Evolutionary conservation across 495 filamentous ascomycete species (phyloP), one percentile per base, ranked within the genome.

Genomic region (Beverwykella pulmonaria): DNA sequence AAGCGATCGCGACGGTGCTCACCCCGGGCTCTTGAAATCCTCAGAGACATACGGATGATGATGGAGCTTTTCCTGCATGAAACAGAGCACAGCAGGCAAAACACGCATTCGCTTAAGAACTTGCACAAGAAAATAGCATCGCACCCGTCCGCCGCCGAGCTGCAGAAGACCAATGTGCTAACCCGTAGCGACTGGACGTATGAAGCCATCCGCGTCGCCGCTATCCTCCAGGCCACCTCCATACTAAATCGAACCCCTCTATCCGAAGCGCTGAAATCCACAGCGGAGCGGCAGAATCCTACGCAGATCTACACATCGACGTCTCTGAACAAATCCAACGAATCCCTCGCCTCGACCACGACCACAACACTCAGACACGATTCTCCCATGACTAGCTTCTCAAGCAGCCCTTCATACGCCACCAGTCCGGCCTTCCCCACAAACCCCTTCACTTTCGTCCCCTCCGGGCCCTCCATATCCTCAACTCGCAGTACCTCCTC

Each of bases 221-320:
- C 57, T 22, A 23, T 58, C 25, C 19, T 74, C 59, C 69, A 67
- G 52, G 71, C 75, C n/a, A 69, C 68, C 20, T 73, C 73, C 1
- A 70, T 76, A 9, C 17, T 61, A 12, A 57, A 76, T 32, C 75
- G 77, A 26, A 69, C 74, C 29, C 75, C 79, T 15, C 67, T 81
- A 17, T 77, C 79, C 2, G 67, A 71, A 20, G 77, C 77, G 4
- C 73, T 74, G 0, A 67, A 72, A 22, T 65, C 71, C 48, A 69
- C 71, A 3, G 71, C 67, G 0, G 41, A 53, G n/a, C 12, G 29
- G 22, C 23, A 58, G 23, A 32, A 23, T 48, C 23, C 34, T 4
- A 23, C 50, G 1, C 2, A 30, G 20, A 10, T 50, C 20, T 61
- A 59, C 32, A 26, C 56, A 12, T 47, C 48, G 22, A 48, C 29